Evolutionary conservation across 2,329 filamentous ascomycete species (phyloP), one percentile per base, ranked within the genome.

Genomic region (Botrytis medusae): DNA sequence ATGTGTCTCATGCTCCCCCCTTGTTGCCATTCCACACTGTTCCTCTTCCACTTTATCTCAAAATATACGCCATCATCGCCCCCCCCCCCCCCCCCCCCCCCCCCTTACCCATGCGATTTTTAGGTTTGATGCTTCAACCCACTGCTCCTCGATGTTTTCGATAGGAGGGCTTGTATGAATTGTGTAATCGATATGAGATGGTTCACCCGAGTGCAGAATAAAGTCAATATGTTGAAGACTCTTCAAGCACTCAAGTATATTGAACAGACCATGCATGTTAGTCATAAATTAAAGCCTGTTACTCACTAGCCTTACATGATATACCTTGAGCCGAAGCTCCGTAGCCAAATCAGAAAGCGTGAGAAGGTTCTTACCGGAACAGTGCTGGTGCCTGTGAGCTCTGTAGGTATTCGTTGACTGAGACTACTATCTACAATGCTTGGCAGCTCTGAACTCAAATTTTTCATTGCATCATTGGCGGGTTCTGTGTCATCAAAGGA

Each of bases 121-220:
- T 4, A 32, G 29, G 9, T 22, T 2, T 22, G 3, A 16, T 7
- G 22, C 5, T 20, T 18, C 29, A 34, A 32, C 20, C 57, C 29
- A 34, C 3, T 10, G 1, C 1, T 20, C 4, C 57, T 54, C 6
- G 1, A 54, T 51, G 2, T 42, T 16, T 1, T 12, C 4, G 22
- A 12, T n/a, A n/a, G 10, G 1, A 51, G n/a, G 6, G 9, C 14
- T 22, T 12, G 8, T 34, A 0, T 4, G 2, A 0, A 2, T 2
- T 20, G 22, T 8, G 4, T 22, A 3, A 1, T 60, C 29, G 20
- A 10, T 1, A 5, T 37, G 8, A 20, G 2, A 3, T 59, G 16
- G 22, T 34, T 60, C 57, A 0, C 20, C 32, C 1, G 57, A 20
- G 20, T 25, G 32, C 20, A 37, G 3, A n/a, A 61, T 25, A 32